Evolutionary conservation across 768 basidiomycete species (phyloP).

Genomic region (Auriscalpium orientale): DNA sequence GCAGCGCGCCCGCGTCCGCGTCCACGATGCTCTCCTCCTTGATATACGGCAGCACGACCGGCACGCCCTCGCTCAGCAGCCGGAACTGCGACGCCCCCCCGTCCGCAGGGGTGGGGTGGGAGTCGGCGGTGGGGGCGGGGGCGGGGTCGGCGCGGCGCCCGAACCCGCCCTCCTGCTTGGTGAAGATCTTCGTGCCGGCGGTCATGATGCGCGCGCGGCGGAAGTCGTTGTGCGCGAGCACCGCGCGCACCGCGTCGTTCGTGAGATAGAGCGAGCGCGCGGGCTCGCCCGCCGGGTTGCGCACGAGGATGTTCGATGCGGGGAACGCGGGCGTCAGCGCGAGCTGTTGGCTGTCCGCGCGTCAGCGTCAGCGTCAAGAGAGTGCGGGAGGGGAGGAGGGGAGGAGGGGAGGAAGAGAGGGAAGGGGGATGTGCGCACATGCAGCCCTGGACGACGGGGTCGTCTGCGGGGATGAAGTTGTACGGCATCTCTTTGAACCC

Average conservation of each 20-base stretch:
- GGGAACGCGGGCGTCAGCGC: slow-evolving; percentile 69
- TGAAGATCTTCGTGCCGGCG: slow-evolving; percentile 91
- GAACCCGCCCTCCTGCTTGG: slow-evolving; percentile 69
- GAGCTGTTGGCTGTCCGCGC: slow-evolving; percentile 56
- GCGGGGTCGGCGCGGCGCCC: not conserved
- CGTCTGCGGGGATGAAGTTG: slow-evolving; percentile 65
- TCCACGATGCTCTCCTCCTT: slow-evolving; percentile 54
- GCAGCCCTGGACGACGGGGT: slow-evolving; percentile 65
- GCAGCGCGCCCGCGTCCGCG: slow-evolving; percentile 49
- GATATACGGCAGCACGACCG: slow-evolving; percentile 77
- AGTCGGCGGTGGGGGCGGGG: not conserved
- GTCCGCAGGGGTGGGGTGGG: slow-evolving; percentile 38
- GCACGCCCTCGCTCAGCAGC: slow-evolving; percentile 78
- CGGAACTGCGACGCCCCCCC: slow-evolving; percentile 58
- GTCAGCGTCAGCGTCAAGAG: not conserved
- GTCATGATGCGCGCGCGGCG: slow-evolving; percentile 79
- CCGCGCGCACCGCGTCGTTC: slow-evolving; percentile 75
- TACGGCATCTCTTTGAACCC: slow-evolving; percentile 81
- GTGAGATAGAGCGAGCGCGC: slow-evolving; percentile 82
- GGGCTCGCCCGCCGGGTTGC: slow-evolving; percentile 68
- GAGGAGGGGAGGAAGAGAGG: not conserved
- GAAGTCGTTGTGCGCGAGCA: slow-evolving; percentile 78
- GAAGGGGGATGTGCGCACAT: slow-evolving; percentile 43
- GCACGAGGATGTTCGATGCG: slow-evolving; percentile 68
- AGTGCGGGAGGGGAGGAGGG: not conserved